phyloP scores from a whole-genome alignment of 495 filamentous ascomycete species.

The Oidiodendron maius region DNA sequence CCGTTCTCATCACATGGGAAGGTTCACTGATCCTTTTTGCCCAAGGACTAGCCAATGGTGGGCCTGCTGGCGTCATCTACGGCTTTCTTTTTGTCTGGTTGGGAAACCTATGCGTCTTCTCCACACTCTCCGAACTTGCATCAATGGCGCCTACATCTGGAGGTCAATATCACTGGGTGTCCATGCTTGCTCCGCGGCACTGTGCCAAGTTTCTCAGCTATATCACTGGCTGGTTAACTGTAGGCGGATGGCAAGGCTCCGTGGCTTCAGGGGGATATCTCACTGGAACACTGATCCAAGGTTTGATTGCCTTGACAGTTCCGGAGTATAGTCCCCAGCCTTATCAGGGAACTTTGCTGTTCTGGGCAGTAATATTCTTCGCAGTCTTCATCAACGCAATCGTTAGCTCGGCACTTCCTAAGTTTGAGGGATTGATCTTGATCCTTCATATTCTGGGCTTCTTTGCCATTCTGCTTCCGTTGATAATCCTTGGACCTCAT shows the following conservation, averaged over 20 bases:
- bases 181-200: slow-evolving; percentile 45
- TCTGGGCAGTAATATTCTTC: slow-evolving; percentile 33
- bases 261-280: slow-evolving; percentile 44
- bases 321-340: slow-evolving; percentile 30
- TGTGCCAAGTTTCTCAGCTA: slow-evolving; percentile 44
- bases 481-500: slow-evolving; percentile 27
- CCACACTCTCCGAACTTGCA: slow-evolving; percentile 36
- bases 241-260: slow-evolving; percentile 55
- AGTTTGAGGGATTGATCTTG: slow-evolving; percentile 36
- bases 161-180: slow-evolving; percentile 51
- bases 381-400: slow-evolving; percentile 25
- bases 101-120: slow-evolving; percentile 35
- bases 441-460: slow-evolving; percentile 41
- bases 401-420: slow-evolving; percentile 28
- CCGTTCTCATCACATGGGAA: slow-evolving; percentile 40
- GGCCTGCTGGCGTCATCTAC: slow-evolving; percentile 44
- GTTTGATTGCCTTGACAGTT: slow-evolving; percentile 37
- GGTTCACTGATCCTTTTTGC: slow-evolving; percentile 13
- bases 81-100: slow-evolving; percentile 43
- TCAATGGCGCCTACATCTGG: slow-evolving; percentile 26
- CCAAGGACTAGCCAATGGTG: slow-evolving; percentile 28
- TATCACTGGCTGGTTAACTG: slow-evolving; percentile 49
- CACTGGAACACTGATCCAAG: slow-evolving; percentile 36
- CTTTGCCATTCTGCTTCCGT: slow-evolving; percentile 40
- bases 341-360: slow-evolving; percentile 46